phyloP scores from a whole-genome alignment of 805 yeast genomes.

The Candida ulmi region DNA sequence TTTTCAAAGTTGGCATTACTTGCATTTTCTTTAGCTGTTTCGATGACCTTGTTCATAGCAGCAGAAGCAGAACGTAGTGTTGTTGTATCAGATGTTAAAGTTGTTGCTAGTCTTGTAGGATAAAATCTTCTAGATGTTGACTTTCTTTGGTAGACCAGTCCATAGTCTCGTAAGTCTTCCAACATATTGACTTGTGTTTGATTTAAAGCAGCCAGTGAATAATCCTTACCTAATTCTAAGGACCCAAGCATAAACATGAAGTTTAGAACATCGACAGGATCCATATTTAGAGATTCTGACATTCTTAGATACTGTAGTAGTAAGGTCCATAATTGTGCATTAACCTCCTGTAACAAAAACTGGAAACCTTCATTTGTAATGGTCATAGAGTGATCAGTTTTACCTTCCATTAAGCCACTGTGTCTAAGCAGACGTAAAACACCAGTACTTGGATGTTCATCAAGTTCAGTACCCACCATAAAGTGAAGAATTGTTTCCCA shows the following conservation, averaged over 20 bases:
- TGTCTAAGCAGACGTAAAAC: slow-evolving; percentile 71
- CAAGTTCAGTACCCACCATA: slow-evolving; percentile 90
- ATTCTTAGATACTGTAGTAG: slow-evolving; percentile 80
- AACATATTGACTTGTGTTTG: slow-evolving; percentile 82
- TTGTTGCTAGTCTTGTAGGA: slow-evolving; percentile 87
- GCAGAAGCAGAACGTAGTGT: slow-evolving; percentile 68
- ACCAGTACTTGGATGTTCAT: slow-evolving; percentile 68
- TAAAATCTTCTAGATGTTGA: slow-evolving; percentile 62
- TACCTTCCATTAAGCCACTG: slow-evolving; percentile 84
- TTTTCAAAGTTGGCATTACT: slow-evolving; percentile 20
- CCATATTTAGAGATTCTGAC: slow-evolving; percentile 83
- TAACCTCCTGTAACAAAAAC: slow-evolving; percentile 85
- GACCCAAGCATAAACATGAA: slow-evolving; percentile 93
- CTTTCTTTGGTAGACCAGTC: slow-evolving; percentile 70
- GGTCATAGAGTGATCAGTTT: slow-evolving; percentile 36
- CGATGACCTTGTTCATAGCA: slow-evolving; percentile 65
- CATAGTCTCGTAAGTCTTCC: slow-evolving; percentile 86
- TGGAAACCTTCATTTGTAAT: slow-evolving; percentile 94
- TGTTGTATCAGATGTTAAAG: slow-evolving; percentile 78
- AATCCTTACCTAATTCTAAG: slow-evolving; percentile 83
- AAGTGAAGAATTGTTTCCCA: slow-evolving; percentile 96
- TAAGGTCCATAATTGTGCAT: slow-evolving; percentile 92
- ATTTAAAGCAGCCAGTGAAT: slow-evolving; percentile 62
- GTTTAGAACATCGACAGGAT: slow-evolving; percentile 91
- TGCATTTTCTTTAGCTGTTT: slow-evolving; percentile 23